phyloP scores from a whole-genome alignment of 169 alveolate species.

The Eimeria brunetti region DNA sequence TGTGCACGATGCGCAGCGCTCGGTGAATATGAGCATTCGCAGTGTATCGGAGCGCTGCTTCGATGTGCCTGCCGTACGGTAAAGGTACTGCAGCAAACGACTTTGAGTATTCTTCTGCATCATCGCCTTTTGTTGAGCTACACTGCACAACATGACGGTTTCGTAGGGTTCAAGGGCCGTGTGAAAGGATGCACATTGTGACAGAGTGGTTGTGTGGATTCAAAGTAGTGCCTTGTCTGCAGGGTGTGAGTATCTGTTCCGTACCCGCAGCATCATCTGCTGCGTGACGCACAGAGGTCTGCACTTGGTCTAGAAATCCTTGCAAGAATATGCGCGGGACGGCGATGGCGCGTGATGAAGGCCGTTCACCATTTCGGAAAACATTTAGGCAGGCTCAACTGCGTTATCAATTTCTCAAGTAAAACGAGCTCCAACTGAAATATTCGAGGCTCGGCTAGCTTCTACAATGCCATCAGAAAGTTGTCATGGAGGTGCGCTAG shows the following conservation, averaged over 20 bases:
- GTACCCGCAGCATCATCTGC: neutral
- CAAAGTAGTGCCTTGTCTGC: neutral
- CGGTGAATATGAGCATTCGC: neutral
- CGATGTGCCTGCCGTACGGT: neutral
- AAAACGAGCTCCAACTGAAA: neutral
- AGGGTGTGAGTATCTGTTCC: neutral
- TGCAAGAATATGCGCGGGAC: neutral
- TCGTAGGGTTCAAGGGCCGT: neutral
- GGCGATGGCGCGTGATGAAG: neutral
- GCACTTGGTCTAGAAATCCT: neutral
- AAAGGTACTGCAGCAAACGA: neutral
- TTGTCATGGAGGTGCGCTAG: neutral
- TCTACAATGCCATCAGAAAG: neutral
- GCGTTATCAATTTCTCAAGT: neutral
- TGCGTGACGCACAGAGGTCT: neutral
- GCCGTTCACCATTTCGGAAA: neutral
- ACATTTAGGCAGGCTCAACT: neutral
- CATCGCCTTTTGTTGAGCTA: neutral
- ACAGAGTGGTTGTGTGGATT: neutral
- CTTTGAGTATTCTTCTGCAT: neutral
- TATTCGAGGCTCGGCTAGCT: neutral
- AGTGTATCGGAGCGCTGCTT: neutral
- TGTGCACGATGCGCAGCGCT: neutral
- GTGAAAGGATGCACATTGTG: neutral
- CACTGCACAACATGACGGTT: neutral